Base-by-base conservation (phyloP, 1,284 basidiomycete genomes). In the Ustilago tritici region DNA sequence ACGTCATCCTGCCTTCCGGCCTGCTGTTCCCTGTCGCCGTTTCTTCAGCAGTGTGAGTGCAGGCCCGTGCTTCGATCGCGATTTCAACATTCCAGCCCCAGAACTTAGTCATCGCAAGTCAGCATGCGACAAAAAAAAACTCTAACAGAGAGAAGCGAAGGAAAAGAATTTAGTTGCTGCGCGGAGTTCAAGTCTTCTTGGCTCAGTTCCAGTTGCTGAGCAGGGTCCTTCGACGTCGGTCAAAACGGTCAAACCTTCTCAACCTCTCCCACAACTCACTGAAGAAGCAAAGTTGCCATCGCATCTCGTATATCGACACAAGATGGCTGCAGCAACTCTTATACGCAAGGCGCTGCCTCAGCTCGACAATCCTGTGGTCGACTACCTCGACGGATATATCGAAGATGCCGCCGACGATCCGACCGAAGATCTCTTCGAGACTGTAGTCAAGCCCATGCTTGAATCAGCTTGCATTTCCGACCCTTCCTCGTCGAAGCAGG, bases 321-420 rank as follows among this genome's bases (percentile, higher is more conserved):
- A 23, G 32, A 84, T 83, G 82, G 79, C 93, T 10, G 74, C 74
- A 70, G 92, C 92, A 41, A 91, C 92, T 81, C 91, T 93, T 83
- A 93, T 95, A 72, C 90, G 93, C 43, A 88, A 89, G 35, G 89
- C 89, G 36, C 91, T 98, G 71, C 94, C 95, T 4, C 91, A 91
- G n/a, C 93, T 94, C 35, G 95, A 98, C 86, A 94, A 96, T 82
- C 91, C 95, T 65, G 91, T 98, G 76, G 92, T 98, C 19, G 92
- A 95, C 76, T 98, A 98, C 86, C 91, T 98, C 56, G 90, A 93
- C 28, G 95, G 95, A 41, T 95, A 94, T 84, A 90, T 98, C 57
- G 90, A 95, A 65, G 95, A 98, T 84, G 95, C 96, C 86, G 94
- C 82, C 55, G 83, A 85, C 32, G 82, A 84, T 43, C 70, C 77